A percentile compares a stretch with the other conserved stretches of the same genome.
These are phyloP conservation scores for Peniophora sp. DNA, from an alignment of 1,284 basidiomycete species.

Conservation along the genomic window DNA sequence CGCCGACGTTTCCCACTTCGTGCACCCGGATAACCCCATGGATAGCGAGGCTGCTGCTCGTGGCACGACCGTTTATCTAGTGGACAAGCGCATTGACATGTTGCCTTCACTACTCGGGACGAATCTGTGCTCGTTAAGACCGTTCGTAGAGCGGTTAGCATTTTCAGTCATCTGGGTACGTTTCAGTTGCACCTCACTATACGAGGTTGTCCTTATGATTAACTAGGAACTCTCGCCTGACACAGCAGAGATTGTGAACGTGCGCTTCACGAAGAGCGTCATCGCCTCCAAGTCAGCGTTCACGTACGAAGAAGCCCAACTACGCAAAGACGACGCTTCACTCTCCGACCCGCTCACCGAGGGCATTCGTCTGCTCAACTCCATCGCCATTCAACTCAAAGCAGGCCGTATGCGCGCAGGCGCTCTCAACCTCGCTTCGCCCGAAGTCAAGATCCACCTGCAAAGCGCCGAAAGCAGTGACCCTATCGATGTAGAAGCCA, in stretches of 20 bases:
- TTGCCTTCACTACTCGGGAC: slow-evolving; percentile 91
- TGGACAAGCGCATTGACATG: slow-evolving; percentile 99
- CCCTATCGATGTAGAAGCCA: slow-evolving; percentile 97
- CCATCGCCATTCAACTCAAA: slow-evolving; percentile 82
- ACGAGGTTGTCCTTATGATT: background rate
- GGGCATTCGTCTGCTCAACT: slow-evolving; percentile 87
- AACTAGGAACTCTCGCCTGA: slow-evolving; percentile 76
- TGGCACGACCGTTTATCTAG: slow-evolving; percentile 97
- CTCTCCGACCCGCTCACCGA: slow-evolving; percentile 80
- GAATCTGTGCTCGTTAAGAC: slow-evolving; percentile 91
- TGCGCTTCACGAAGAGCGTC: slow-evolving; percentile 92
- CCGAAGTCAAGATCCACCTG: slow-evolving; percentile 95
- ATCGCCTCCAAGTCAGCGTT: slow-evolving; percentile 97
- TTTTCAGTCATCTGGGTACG: slow-evolving; percentile 96
- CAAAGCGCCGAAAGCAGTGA: slow-evolving; percentile 90
- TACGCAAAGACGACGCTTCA: slow-evolving; percentile 87
- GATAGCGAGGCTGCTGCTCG: slow-evolving; percentile 92
- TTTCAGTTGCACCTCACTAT: background rate
- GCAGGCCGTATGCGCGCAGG: slow-evolving; percentile 87
- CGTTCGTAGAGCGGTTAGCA: slow-evolving; percentile 90
- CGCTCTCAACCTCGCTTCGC: slow-evolving; percentile 94
- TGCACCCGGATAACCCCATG: slow-evolving; percentile 92
- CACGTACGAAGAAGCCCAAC: slow-evolving; percentile 95
- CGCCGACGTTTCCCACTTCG: slow-evolving; percentile 97
- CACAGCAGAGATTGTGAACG: slow-evolving; percentile 78